phyloP scores from a whole-genome alignment of 805 yeast species.

The Lachancea mirantina region DNA sequence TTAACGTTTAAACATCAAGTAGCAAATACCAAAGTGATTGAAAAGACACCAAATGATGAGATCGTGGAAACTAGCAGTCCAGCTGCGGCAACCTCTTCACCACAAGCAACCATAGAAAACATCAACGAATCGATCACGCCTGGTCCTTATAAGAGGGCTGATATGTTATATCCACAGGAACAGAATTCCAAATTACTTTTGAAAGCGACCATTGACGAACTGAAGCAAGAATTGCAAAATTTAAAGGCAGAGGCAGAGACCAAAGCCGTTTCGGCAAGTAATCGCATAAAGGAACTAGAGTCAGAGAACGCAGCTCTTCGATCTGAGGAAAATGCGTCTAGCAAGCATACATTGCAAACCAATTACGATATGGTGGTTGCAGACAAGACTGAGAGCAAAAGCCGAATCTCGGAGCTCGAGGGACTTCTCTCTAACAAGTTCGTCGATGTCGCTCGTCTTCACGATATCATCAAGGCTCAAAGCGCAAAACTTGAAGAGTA shows the following conservation, averaged over 20 bases:
- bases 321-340: slow-evolving; percentile 22
- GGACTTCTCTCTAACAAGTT: slow-evolving; percentile 48
- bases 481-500: slow-evolving; percentile 41
- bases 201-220: slow-evolving; percentile 23
- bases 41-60: no score
- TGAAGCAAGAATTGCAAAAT: slow-evolving; percentile 32
- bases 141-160: no score
- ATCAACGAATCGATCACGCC: no score
- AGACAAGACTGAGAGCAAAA: slow-evolving; percentile 38
- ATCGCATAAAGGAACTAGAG: slow-evolving; percentile 45
- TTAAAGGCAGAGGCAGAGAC: slow-evolving; percentile 39
- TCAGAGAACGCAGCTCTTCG: slow-evolving; percentile 25
- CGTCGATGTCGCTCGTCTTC: slow-evolving; percentile 45
- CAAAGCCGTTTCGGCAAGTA: slow-evolving; percentile 53
- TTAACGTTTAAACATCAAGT: slow-evolving; percentile 19
- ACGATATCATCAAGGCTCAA: slow-evolving; percentile 48
- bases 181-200: no score
- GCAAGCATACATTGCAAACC: slow-evolving; percentile 13
- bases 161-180: no score
- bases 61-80: slow-evolving; percentile 8
- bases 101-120: no score
- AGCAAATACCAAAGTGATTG: no score
- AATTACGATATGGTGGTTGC: slow-evolving; percentile 31
- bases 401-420: slow-evolving; percentile 41
- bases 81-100: slow-evolving; percentile 6